Base-by-base conservation (phyloP, 345 rosid species). In the Anacardium occidentale region DNA sequence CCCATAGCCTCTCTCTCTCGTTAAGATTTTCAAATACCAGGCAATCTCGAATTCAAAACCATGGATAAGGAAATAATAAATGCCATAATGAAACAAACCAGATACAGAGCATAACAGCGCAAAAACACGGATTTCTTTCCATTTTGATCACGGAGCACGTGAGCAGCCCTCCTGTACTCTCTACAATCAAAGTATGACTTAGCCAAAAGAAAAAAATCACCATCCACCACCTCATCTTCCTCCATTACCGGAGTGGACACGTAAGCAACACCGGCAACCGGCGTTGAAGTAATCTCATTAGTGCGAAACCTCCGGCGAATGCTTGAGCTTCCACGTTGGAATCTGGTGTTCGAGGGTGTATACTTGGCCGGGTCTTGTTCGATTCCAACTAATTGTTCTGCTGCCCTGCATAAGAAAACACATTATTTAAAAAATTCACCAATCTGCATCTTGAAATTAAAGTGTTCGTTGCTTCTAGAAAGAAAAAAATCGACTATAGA, bases 241-340 rank as follows among this genome's bases (percentile, higher is more conserved):
- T 87, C 94, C 77, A 89, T 85, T 18, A 85, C 82, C 0, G 97
- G 96, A 50, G 99, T 91, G 76, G 89, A 89, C 50, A 86, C 83
- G 78, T 87, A 92, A 0, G 94, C 84, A 58, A 91, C 83, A 32
- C 96, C 96, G 66, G 87, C 73, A 11, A 77, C 67, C 8, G 98
- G 97, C 0, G 99, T 92, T 13, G 89, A 86, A 53, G 80, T 79
- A 67, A 89, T 73, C 66, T 95, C 98, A 71, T 77, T 88, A 61
- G 98, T 91, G 62, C 94, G 84, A 71, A 88, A 95, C 66, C 97
- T 84, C 78, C 98, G 71, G 8, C 94, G 82, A 50, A 92, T 92
- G 78, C 99, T 95, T 5, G 98, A 92, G 85, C 96, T 95, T 80
- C 98, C 99, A 63, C 97, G 88, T 80, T 95, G 98, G 81, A 95